phyloP scores from a whole-genome alignment of 148 eudicot genomes.

The Hydrangea macrophylla region DNA sequence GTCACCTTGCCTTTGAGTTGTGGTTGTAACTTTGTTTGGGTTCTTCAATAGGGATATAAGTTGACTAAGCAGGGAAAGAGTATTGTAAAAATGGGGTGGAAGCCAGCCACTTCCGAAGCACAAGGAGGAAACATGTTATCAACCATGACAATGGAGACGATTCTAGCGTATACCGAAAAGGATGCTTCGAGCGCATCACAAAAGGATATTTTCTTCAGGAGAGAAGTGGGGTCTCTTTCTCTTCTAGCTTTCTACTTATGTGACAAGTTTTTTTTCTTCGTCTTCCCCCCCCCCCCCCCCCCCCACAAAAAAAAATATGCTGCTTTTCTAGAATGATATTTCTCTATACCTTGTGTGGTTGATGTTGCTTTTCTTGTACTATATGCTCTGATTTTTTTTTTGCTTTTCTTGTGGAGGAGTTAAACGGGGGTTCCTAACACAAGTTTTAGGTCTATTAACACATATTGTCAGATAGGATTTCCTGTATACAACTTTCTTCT shows the following conservation, averaged over 20 bases:
- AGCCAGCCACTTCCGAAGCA: slow-evolving; percentile 47
- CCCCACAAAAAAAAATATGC: too few relatives aligned
- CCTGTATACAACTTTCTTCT: too few relatives aligned
- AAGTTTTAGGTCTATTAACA: too few relatives aligned
- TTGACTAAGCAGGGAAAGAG: slow-evolving; percentile 81
- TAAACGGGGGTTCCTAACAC: too few relatives aligned
- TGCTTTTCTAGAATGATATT: neutral
- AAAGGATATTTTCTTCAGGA: slow-evolving; percentile 53
- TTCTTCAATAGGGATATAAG: slow-evolving; percentile 62
- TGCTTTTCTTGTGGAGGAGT: too few relatives aligned
- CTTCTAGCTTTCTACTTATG: slow-evolving; percentile 4
- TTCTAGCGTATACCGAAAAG: slow-evolving; percentile 24
- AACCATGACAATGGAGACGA: slow-evolving; percentile 74
- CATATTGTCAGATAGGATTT: too few relatives aligned
- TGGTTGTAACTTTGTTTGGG: slow-evolving; percentile 7
- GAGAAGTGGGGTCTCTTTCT: slow-evolving; percentile 56
- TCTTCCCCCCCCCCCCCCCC: too few relatives aligned
- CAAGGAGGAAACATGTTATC: slow-evolving; percentile 74
- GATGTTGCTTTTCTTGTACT: neutral
- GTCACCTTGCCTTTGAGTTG: neutral
- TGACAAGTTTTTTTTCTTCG: neutral
- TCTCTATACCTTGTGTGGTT: too few relatives aligned
- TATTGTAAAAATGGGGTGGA: slow-evolving; percentile 67
- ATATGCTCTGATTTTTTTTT: neutral
- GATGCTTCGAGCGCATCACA: slow-evolving; percentile 31